Conservation (phyloP, 1,284 basidiomycete species). For the Tremellales sp. region DNA sequence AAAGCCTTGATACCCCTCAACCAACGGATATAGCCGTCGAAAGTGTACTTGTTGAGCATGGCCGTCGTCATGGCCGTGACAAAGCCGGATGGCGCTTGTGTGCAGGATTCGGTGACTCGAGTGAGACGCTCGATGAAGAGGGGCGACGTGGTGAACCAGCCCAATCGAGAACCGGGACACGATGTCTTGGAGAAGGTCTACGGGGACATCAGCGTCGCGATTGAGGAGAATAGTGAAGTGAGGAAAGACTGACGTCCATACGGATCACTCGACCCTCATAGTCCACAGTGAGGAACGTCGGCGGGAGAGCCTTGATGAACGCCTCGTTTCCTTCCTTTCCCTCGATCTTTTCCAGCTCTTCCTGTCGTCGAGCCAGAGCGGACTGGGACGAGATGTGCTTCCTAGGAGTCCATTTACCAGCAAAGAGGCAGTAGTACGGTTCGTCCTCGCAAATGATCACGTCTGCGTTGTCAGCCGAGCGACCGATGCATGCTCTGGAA, state of each 20-base stretch:
- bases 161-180: constrained; percentile 70
- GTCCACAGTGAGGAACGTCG: constrained; percentile 62
- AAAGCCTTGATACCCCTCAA: constrained; percentile 56
- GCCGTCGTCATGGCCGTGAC: constrained; percentile 59
- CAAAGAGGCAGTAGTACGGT: constrained; percentile 69
- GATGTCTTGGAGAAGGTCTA: constrained; percentile 72
- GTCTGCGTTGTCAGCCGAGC: constrained; percentile 45
- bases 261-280: constrained; percentile 46
- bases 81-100: constrained; percentile 71
- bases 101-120: constrained; percentile 65
- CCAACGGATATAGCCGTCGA: constrained; percentile 71
- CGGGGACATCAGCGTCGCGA: constrained; percentile 6
- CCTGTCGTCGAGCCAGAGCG: constrained; percentile 42
- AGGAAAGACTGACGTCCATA: constrained; percentile 40
- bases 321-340: constrained; percentile 39
- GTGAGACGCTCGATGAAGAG: constrained; percentile 65
- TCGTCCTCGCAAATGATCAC: constrained; percentile 73
- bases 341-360: constrained; percentile 38
- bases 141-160: constrained; percentile 63
- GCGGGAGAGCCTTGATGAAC: constrained; percentile 53
- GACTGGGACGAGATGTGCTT: constrained; percentile 16
- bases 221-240: neutral
- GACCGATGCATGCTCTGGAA: neutral
- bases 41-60: constrained; percentile 63
- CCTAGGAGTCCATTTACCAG: constrained; percentile 41